Conservation (phyloP, 345 rosid genomes). For the Noccaea caerulescens region DNA sequence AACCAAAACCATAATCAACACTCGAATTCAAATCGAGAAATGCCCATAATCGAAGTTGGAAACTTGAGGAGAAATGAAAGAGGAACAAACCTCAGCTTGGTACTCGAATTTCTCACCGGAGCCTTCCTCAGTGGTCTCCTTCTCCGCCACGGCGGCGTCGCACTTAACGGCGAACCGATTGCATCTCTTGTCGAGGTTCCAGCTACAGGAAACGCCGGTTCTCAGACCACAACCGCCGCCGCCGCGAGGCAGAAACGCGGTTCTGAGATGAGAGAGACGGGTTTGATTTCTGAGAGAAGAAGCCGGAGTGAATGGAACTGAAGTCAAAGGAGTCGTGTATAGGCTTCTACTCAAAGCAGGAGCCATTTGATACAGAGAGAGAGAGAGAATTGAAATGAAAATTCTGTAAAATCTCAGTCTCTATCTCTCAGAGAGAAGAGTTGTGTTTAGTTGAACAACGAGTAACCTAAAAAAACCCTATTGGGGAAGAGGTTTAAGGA, state of each 20-base stretch:
- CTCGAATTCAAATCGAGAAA: too few relatives aligned
- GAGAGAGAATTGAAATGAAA: not conserved
- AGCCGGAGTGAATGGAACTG: slow-evolving; percentile 54
- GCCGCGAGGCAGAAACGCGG: slow-evolving; percentile 52
- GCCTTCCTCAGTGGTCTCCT: slow-evolving; percentile 70
- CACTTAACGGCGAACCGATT: slow-evolving; percentile 60
- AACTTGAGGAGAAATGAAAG: slow-evolving; percentile 27
- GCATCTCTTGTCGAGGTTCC: slow-evolving; percentile 58
- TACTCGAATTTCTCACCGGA: slow-evolving; percentile 94
- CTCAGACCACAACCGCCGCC: slow-evolving; percentile 41
- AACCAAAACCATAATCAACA: too few relatives aligned
- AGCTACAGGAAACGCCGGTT: slow-evolving; percentile 54
- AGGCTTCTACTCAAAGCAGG: slow-evolving; percentile 72
- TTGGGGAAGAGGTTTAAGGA: slow-evolving; percentile 48
- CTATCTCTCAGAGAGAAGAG: not conserved
- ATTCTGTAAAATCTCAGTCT: not conserved
- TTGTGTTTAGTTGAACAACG: slow-evolving; percentile 2
- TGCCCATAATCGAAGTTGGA: not conserved
- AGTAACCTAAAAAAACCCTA: slow-evolving; percentile 52
- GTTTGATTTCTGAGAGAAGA: slow-evolving; percentile 41
- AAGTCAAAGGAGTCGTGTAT: slow-evolving; percentile 49
- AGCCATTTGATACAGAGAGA: slow-evolving; percentile 56
- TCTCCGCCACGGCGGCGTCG: slow-evolving; percentile 85
- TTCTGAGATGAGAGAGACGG: slow-evolving; percentile 49
- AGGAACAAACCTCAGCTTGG: slow-evolving; percentile 87